Base-by-base conservation (phyloP, 2,329 filamentous ascomycete species). In the Epichloe brachyelytri region DNA sequence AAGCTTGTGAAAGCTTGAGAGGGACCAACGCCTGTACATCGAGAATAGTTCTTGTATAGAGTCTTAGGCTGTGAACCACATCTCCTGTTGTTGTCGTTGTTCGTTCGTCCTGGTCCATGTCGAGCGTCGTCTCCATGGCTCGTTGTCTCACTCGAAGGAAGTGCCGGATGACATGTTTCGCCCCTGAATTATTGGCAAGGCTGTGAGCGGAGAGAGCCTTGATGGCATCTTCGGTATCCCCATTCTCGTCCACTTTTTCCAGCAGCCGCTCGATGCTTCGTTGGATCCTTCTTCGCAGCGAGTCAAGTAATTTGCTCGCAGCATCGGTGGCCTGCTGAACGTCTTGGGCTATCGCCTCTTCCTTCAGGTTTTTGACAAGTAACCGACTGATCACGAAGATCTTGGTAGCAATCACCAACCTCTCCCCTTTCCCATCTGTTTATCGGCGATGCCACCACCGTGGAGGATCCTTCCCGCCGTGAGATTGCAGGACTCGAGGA, bases 121-220 rank as follows among this genome's bases (percentile, higher is more conserved):
- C 78, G 46, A 91, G 75, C 11, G 79, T 76, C 39, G 76, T 68
- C 0, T 77, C 72, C 60, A 95, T 82, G 33, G 82, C 82, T 52
- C 85, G 79, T 40, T 79, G 76, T 43, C 91, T 77, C 7, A 89
- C 77, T 48, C 82, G 76, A 47, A 94, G 75, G 59, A 96, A 91
- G 66, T 93, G 83, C 7, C 80, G 74, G 49, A 96, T 67, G 0
- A 88, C 85, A 62, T 95, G 89, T 52, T 79, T 82, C 0, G 87
- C 82, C 0, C 88, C 86, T 0, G 85, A 88, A 60, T 80, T 94
- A 3, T 85, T 89, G 1, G 83, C 80, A 48, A 97, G 73, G 54
- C 88, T 89, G 63, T 89, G 90, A 0, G 90, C 89, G 51, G 83
- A 86, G 57, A 96, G 74, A 0, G 84, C 82, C 58, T 88, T 83